Evolutionary conservation across 331 rosid species (phyloP).

Genomic region (Pyrus hybrid): DNA sequence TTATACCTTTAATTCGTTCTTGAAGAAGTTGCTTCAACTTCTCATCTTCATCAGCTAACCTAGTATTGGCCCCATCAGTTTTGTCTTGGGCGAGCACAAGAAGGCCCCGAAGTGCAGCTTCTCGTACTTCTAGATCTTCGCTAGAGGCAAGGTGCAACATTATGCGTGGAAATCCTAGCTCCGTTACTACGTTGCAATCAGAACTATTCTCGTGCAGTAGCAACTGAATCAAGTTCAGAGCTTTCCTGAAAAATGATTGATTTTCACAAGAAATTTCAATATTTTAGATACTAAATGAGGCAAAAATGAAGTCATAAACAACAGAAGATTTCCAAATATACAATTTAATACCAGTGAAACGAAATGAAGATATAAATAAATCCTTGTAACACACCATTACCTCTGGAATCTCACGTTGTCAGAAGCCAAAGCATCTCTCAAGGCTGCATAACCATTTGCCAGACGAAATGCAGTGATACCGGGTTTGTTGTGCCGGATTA

Average conservation of each 20-base stretch:
- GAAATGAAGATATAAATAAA: neutral
- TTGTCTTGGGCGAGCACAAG: constrained; percentile 47
- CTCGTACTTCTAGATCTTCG: constrained; percentile 67
- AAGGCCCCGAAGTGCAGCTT: constrained; percentile 81
- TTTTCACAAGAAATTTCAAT: neutral
- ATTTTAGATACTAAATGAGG: neutral
- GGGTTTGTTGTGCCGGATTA: constrained; percentile 75
- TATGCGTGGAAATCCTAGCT: constrained; percentile 68
- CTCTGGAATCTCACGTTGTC: constrained; percentile 88
- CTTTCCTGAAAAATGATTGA: constrained; percentile 57
- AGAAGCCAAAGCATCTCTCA: constrained; percentile 62
- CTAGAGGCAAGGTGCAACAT: constrained; percentile 71
- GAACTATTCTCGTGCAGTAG: constrained; percentile 56
- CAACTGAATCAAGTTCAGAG: constrained; percentile 76
- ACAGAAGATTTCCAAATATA: neutral
- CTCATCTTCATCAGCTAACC: constrained; percentile 35
- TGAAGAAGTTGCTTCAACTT: constrained; percentile 70
- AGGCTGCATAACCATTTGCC: constrained; percentile 78
- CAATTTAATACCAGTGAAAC: neutral
- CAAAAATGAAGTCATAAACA: neutral
- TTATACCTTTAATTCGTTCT: constrained; percentile 53
- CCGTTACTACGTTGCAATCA: constrained; percentile 49
- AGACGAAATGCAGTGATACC: constrained; percentile 74
- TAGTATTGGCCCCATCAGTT: constrained; percentile 14
- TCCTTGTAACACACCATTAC: constrained; percentile 21